phyloP scores from a whole-genome alignment of 2,329 filamentous ascomycete species.

The Nectriaceae sp. region DNA sequence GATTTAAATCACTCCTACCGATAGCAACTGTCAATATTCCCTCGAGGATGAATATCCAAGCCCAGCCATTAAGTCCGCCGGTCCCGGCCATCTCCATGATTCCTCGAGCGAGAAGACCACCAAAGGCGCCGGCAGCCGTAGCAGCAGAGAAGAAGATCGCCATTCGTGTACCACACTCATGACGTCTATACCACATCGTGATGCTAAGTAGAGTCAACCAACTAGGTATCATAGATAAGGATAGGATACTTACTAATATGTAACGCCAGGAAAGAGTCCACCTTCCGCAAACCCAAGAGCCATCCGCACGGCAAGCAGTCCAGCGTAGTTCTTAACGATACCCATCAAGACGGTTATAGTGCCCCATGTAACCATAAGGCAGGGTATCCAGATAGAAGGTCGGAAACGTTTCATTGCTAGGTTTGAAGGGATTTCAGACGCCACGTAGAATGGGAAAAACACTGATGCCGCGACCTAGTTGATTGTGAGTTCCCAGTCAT shows the following conservation, averaged over 20 bases:
- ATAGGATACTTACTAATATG: slow-evolving; percentile 46
- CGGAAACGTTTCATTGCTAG: slow-evolving; percentile 52
- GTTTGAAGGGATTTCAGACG: slow-evolving; percentile 54
- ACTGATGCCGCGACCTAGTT: no score
- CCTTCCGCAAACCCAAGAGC: slow-evolving; percentile 50
- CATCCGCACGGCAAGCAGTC: slow-evolving; percentile 46
- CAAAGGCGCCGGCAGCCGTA: slow-evolving; percentile 58
- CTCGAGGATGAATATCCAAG: no score
- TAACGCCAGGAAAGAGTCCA: slow-evolving; percentile 60
- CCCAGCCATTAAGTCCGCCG: no score
- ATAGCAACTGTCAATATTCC: no score
- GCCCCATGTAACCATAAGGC: slow-evolving; percentile 53
- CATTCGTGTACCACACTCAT: no score
- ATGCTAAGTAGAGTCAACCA: no score
- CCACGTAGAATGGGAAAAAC: slow-evolving; percentile 52
- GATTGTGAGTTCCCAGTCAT: no score
- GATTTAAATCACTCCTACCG: no score
- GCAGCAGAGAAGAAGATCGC: no score
- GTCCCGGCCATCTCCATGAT: slow-evolving; percentile 60
- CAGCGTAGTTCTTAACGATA: slow-evolving; percentile 46
- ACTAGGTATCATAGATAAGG: no score
- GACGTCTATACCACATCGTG: no score
- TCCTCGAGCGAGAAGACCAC: slow-evolving; percentile 57
- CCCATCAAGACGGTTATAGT: slow-evolving; percentile 48
- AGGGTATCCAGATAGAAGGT: slow-evolving; percentile 50